A percentile compares a stretch with the other conserved stretches of the same genome.
These are phyloP conservation scores for Tolypocladium tropicale DNA, from an alignment of 2,329 filamentous ascomycete species.

Conservation along the genomic window DNA sequence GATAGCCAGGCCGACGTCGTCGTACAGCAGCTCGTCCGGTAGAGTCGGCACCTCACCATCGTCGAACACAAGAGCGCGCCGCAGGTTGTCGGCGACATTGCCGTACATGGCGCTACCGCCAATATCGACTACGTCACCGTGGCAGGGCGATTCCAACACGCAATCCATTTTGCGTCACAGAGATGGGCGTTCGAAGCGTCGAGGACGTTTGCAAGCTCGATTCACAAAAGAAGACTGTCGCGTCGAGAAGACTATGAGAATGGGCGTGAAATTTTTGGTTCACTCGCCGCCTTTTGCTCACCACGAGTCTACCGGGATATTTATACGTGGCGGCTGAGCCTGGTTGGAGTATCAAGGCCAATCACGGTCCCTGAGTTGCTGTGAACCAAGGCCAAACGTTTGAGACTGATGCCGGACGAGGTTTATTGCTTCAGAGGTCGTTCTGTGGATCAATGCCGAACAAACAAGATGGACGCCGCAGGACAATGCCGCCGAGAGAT, in stretches of 20 bases:
- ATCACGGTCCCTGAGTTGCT: background rate
- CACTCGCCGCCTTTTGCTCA: background rate
- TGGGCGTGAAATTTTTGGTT: background rate
- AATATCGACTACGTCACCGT: constrained; percentile 27
- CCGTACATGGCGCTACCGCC: constrained; percentile 23
- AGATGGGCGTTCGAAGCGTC: background rate
- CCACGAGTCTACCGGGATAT: background rate
- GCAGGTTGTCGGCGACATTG: constrained; percentile 16
- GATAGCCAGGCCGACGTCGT: constrained; percentile 25
- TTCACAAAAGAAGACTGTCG: background rate
- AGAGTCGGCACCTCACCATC: constrained; percentile 17
- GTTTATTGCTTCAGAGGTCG: background rate
- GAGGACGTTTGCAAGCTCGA: background rate
- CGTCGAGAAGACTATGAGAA: no score
- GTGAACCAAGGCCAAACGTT: background rate
- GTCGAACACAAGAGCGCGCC: constrained; percentile 13
- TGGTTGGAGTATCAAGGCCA: background rate
- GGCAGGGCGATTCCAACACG: constrained; percentile 1
- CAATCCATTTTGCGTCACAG: background rate
- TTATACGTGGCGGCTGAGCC: background rate
- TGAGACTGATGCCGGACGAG: background rate
- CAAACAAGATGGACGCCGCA: background rate
- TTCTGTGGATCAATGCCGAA: background rate
- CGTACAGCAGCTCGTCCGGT: constrained; percentile 30
- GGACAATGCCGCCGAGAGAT: background rate